These are phyloP conservation scores for Chlamydomonas sp. DNA, from an alignment of 139 green algal genomes.

Conservation along the genomic window DNA sequence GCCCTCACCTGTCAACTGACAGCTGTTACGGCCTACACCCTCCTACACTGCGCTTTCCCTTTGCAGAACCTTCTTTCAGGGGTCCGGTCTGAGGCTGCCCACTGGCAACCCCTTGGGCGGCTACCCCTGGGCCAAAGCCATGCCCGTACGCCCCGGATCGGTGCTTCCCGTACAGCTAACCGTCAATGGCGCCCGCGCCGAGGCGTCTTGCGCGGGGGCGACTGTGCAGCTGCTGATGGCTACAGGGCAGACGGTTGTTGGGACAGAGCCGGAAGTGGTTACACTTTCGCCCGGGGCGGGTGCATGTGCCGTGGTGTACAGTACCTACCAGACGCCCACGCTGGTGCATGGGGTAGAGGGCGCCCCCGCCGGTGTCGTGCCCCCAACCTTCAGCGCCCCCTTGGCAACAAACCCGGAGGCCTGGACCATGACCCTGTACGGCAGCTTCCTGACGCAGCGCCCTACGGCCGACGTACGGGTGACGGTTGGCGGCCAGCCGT, in stretches of 20 bases:
- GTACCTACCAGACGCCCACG: constrained; percentile 5
- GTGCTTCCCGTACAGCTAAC: background rate
- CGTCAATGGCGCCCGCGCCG: background rate
- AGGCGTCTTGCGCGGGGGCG: background rate
- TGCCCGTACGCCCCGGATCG: constrained; percentile 1
- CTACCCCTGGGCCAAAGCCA: constrained; percentile 1
- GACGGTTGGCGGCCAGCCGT: background rate
- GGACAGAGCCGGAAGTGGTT: background rate
- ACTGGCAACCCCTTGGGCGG: background rate
- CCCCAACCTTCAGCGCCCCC: background rate
- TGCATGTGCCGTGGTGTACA: background rate
- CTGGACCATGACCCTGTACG: background rate
- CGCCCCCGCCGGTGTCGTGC: background rate
- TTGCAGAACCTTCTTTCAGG: too few species aligned
- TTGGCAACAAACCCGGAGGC: background rate
- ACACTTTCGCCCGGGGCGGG: background rate
- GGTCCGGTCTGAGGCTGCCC: too few species aligned
- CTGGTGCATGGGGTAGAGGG: background rate
- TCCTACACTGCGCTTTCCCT: too few species aligned
- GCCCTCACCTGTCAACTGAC: too few species aligned
- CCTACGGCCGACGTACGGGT: background rate
- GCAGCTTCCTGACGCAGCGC: background rate
- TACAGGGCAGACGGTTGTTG: background rate
- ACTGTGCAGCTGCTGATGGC: background rate
- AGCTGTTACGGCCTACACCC: too few species aligned